Percentiles rank a stretch among this genome's conserved stretches.
These are phyloP conservation scores for Rubia tinctorum DNA, from an alignment of 305 asterid genomes.

Conservation along the genomic window DNA sequence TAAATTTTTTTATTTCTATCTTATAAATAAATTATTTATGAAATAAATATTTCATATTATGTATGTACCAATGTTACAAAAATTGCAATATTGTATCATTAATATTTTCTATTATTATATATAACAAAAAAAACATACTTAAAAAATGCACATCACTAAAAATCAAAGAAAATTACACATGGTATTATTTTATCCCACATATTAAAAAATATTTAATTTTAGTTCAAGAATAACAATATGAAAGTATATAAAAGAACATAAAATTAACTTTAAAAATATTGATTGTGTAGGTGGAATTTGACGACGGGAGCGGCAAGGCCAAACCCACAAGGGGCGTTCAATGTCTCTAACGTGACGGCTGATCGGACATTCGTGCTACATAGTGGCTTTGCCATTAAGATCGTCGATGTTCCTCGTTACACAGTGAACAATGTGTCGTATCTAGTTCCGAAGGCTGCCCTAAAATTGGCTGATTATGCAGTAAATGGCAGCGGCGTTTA, in stretches of 20 bases:
- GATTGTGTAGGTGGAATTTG: slow-evolving; percentile 54
- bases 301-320: slow-evolving; percentile 67
- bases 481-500: slow-evolving; percentile 49
- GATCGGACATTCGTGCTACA: slow-evolving; percentile 44
- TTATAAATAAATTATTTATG: too few relatives aligned
- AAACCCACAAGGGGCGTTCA: slow-evolving; percentile 70
- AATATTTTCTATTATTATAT: too few relatives aligned
- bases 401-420: slow-evolving; percentile 26
- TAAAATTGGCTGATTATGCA: slow-evolving; percentile 49
- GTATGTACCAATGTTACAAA: too few relatives aligned
- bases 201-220: too few relatives aligned
- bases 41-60: too few relatives aligned
- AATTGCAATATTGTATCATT: too few relatives aligned
- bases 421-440: slow-evolving; percentile 56
- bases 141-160: too few relatives aligned
- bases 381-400: slow-evolving; percentile 28
- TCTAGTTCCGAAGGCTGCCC: slow-evolving; percentile 39
- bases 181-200: not conserved
- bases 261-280: not conserved
- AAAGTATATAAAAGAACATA: not conserved
- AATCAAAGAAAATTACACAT: too few relatives aligned
- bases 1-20: too few relatives aligned
- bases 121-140: too few relatives aligned
- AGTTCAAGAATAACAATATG: not conserved
- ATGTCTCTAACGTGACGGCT: slow-evolving; percentile 41